Evolutionary conservation across 768 basidiomycete genomes (phyloP).

Genomic region (Mycena crocata): DNA sequence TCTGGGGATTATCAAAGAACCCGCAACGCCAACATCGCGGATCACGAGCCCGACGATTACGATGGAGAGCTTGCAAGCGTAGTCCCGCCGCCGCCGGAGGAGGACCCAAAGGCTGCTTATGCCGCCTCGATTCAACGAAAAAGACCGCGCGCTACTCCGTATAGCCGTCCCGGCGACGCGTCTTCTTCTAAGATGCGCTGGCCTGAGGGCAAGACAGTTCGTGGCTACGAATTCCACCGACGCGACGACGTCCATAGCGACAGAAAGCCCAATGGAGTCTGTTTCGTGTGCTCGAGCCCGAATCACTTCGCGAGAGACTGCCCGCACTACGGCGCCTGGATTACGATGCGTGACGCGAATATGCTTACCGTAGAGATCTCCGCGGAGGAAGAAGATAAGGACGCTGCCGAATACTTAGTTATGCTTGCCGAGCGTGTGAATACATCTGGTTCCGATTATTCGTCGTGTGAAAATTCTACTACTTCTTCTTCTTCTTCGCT

Average conservation of each 20-base stretch:
- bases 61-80: neutral
- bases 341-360: slow-evolving; percentile 11
- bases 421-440: slow-evolving; percentile 6
- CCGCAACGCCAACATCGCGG: no score
- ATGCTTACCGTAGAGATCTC: slow-evolving; percentile 7
- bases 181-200: neutral
- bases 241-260: slow-evolving; percentile 6
- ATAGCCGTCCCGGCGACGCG: neutral
- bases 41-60: neutral
- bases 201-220: slow-evolving; percentile 8
- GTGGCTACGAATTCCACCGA: neutral
- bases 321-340: slow-evolving; percentile 33
- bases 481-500: no score
- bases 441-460: neutral
- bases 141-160: no score
- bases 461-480: no score
- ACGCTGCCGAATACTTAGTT: slow-evolving; percentile 21
- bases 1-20: no score
- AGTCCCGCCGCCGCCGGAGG: neutral
- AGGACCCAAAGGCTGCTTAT: neutral
- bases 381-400: slow-evolving; percentile 15
- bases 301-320: slow-evolving; percentile 37
- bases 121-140: neutral
- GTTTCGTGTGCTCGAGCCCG: slow-evolving; percentile 37
- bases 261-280: slow-evolving; percentile 1